Evolutionary conservation across 164 flowering plant species (phyloP).

Genomic region (Taxillus chinensis): DNA sequence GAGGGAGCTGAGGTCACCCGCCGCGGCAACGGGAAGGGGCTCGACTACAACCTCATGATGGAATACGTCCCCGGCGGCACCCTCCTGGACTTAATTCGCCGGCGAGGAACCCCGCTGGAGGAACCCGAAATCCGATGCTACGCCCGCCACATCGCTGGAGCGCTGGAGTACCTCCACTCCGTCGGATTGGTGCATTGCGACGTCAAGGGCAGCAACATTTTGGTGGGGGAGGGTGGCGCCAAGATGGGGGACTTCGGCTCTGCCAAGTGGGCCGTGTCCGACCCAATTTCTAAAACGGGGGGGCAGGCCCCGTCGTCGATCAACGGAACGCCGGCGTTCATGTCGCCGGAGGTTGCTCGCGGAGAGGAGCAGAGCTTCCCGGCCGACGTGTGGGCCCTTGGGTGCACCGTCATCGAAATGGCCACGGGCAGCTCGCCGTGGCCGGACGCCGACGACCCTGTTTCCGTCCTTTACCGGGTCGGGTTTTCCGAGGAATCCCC

Average conservation of each 20-base stretch:
- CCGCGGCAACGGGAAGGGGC: slow-evolving; percentile 10
- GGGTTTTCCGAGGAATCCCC: no score
- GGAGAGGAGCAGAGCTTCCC: slow-evolving; percentile 50
- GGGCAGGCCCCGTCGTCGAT: slow-evolving; percentile 11
- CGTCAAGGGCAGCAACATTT: slow-evolving; percentile 59
- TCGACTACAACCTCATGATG: slow-evolving; percentile 44
- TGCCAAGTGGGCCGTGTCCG: slow-evolving; percentile 12
- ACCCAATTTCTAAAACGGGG: slow-evolving; percentile 14
- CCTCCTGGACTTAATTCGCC: slow-evolving; percentile 26
- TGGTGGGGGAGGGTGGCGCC: slow-evolving; percentile 32
- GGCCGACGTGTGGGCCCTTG: slow-evolving; percentile 73
- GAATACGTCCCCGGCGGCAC: slow-evolving; percentile 65
- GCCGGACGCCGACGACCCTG: slow-evolving; percentile 4
- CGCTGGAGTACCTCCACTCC: slow-evolving; percentile 40
- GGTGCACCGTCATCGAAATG: slow-evolving; percentile 81
- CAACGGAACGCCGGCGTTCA: slow-evolving; percentile 78
- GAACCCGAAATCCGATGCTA: slow-evolving; percentile 30
- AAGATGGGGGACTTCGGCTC: slow-evolving; percentile 84
- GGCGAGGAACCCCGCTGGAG: slow-evolving; percentile 13
- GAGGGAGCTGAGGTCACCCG: slow-evolving; percentile 43
- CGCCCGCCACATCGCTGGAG: slow-evolving; percentile 37
- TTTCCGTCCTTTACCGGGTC: no score
- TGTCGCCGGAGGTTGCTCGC: slow-evolving; percentile 80
- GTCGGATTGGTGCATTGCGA: slow-evolving; percentile 64
- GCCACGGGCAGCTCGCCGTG: slow-evolving; percentile 53